Evolutionary conservation across 1,284 basidiomycete genomes (phyloP).

Genomic region (Porogramme epimiltina): DNA sequence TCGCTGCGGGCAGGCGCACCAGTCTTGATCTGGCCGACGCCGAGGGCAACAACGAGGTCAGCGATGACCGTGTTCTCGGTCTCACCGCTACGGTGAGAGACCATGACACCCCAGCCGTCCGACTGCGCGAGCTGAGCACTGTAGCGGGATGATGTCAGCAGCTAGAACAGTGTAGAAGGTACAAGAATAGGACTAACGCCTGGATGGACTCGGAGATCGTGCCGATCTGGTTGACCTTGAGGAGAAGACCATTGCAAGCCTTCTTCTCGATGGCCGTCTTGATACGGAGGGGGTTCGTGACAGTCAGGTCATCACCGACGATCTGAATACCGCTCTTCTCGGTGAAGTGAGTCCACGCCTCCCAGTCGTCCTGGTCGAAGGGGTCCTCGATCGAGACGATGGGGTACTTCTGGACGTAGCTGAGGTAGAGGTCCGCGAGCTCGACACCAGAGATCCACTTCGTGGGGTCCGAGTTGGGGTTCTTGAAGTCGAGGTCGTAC

Average conservation of each 20-base stretch:
- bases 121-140: constrained; percentile 96
- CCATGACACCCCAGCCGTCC: constrained; percentile 99
- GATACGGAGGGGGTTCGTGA: constrained; percentile 98
- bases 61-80: constrained; percentile 97
- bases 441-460: constrained; percentile 95
- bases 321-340: constrained; percentile 80
- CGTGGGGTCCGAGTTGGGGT: constrained; percentile 97
- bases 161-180: background rate
- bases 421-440: constrained; percentile 93
- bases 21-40: constrained; percentile 96
- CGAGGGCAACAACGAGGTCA: constrained; percentile 94
- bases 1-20: constrained; percentile 94
- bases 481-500: constrained; percentile 99
- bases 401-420: constrained; percentile 89
- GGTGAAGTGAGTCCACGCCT: constrained; percentile 96
- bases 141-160: background rate
- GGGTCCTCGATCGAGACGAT: constrained; percentile 99
- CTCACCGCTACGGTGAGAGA: constrained; percentile 98
- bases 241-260: constrained; percentile 97
- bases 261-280: constrained; percentile 99
- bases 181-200: constrained; percentile 44
- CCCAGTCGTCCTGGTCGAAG: constrained; percentile 99
- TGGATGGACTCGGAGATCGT: constrained; percentile 99
- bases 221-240: constrained; percentile 99
- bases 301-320: constrained; percentile 97